A percentile compares a stretch with the other conserved stretches of the same genome.
phyloP scores from a whole-genome alignment of 768 basidiomycete genomes.

The Wakefieldia striispora region DNA sequence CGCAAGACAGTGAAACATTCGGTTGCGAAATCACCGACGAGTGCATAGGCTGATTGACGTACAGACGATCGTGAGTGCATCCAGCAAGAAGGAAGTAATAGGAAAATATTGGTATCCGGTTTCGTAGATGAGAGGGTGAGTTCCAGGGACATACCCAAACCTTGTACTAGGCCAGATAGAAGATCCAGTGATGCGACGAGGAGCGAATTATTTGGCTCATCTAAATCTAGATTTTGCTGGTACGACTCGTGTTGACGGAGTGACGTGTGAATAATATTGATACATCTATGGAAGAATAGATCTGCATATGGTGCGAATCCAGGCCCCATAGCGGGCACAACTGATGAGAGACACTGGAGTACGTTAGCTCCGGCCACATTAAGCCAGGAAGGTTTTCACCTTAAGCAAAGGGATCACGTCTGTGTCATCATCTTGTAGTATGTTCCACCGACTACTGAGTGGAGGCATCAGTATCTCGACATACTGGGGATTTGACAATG shows the following conservation, averaged over 20 bases:
- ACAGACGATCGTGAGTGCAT: constrained; percentile 96
- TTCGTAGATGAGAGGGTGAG: constrained; percentile 63
- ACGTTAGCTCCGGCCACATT: constrained; percentile 1
- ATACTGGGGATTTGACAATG: constrained; percentile 80
- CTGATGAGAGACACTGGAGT: constrained; percentile 88
- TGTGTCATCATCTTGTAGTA: constrained; percentile 85
- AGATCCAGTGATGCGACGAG: constrained; percentile 97
- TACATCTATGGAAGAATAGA: constrained; percentile 91
- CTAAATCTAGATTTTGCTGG: constrained; percentile 84
- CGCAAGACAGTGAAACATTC: constrained; percentile 86
- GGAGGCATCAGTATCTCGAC: constrained; percentile 98
- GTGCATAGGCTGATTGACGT: constrained; percentile 95
- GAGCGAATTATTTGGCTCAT: constrained; percentile 96
- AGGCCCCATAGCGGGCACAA: constrained; percentile 91
- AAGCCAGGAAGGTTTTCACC: constrained; percentile 45
- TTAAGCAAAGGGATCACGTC: constrained; percentile 94
- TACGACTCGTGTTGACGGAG: constrained; percentile 84
- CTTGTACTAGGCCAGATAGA: constrained; percentile 93
- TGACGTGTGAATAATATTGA: constrained; percentile 76
- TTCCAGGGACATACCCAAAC: constrained; percentile 77
- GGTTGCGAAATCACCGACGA: constrained; percentile 97
- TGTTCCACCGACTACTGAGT: constrained; percentile 85
- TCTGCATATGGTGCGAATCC: constrained; percentile 86
- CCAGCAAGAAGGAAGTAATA: constrained; percentile 81
- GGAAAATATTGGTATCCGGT: constrained; percentile 63